Evolutionary conservation across 1,284 basidiomycete genomes (phyloP).

Genomic region (Fomitiporia mediterranea): DNA sequence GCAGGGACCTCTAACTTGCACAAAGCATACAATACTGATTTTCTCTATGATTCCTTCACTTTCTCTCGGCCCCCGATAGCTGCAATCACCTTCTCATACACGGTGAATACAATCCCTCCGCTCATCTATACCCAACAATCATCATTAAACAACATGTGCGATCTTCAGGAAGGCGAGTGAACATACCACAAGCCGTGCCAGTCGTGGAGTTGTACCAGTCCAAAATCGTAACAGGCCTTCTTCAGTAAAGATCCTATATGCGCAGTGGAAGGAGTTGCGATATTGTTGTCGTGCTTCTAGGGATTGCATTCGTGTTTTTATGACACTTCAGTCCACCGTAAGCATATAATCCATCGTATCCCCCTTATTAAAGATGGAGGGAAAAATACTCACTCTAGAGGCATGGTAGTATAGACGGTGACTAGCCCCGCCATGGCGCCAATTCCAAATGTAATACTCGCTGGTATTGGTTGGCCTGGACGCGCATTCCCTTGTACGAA

Average conservation of each 20-base stretch:
- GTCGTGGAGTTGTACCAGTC: conserved; percentile 90
- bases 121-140: conserved; percentile 54
- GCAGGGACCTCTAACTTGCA: too few species aligned
- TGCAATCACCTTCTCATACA: conserved; percentile 79
- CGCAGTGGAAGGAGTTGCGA: conserved; percentile 91
- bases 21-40: too few species aligned
- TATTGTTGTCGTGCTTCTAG: conserved; percentile 82
- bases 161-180: neutral
- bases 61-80: conserved; percentile 33
- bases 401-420: conserved; percentile 94
- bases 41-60: too few species aligned
- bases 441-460: conserved; percentile 89
- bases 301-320: conserved; percentile 98
- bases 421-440: conserved; percentile 92
- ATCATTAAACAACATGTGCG: neutral
- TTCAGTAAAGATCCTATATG: conserved; percentile 85
- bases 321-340: conserved; percentile 76
- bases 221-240: conserved; percentile 89
- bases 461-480: conserved; percentile 83
- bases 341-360: too few species aligned
- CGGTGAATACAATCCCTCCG: conserved; percentile 93
- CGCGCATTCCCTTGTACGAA: conserved; percentile 82
- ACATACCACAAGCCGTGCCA: conserved; percentile 81
- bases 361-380: conserved; percentile 1
- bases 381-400: conserved; percentile 61